These are phyloP conservation scores for Leptoxyphium fumago DNA, from an alignment of 2,329 filamentous ascomycete genomes.

Conservation along the genomic window DNA sequence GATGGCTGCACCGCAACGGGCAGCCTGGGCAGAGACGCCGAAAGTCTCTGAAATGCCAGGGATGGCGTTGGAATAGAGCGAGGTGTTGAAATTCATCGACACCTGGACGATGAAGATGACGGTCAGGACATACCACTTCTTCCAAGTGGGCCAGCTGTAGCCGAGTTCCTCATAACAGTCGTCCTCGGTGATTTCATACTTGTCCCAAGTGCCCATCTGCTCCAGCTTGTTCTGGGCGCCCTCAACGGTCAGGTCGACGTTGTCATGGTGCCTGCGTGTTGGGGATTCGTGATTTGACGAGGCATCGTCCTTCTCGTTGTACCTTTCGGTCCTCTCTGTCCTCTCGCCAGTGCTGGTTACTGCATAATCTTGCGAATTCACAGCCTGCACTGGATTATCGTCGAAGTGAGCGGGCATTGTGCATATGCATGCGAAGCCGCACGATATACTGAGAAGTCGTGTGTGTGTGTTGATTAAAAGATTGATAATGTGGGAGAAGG, in stretches of 20 bases:
- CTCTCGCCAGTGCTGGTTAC: constrained; percentile 7
- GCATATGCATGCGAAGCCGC: too few relatives aligned
- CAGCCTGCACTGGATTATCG: constrained; percentile 15
- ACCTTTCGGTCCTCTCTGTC: constrained; percentile 15
- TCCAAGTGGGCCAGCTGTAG: constrained; percentile 32
- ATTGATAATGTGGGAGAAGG: too few relatives aligned
- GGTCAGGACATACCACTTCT: constrained; percentile 40
- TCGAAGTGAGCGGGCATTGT: constrained; percentile 11
- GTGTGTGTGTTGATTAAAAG: too few relatives aligned
- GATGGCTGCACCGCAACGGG: constrained; percentile 33
- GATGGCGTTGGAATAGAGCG: constrained; percentile 39
- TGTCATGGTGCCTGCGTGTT: constrained; percentile 1
- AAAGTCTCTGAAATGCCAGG: constrained; percentile 31
- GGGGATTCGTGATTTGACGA: constrained; percentile 8
- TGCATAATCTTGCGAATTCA: constrained; percentile 10
- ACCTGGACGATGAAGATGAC: constrained; percentile 41
- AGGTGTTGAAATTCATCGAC: constrained; percentile 46
- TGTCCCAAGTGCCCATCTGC: constrained; percentile 24
- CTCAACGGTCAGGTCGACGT: constrained; percentile 1
- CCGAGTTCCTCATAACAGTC: constrained; percentile 37
- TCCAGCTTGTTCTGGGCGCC: constrained; percentile 12
- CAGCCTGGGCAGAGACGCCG: constrained; percentile 30
- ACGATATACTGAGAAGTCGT: too few relatives aligned
- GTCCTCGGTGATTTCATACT: constrained; percentile 33
- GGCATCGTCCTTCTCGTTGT: constrained; percentile 6